Evolutionary conservation across 306 rosid species (phyloP).

Genomic region (Hippophae tibetana): DNA sequence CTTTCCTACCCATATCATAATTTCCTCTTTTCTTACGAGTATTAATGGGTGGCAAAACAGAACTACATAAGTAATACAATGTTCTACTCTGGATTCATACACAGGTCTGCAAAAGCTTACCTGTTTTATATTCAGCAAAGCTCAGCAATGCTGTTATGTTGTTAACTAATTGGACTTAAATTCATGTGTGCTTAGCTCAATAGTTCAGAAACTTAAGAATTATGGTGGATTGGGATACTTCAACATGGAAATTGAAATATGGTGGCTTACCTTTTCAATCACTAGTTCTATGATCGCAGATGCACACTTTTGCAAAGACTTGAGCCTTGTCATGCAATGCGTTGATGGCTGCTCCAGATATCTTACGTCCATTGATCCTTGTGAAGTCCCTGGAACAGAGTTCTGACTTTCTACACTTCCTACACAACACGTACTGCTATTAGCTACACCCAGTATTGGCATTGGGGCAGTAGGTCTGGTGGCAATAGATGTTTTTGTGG

Average conservation of each 20-base stretch:
- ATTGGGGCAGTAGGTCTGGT: conserved; percentile 61
- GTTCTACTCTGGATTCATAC: no score
- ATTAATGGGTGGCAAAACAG: no score
- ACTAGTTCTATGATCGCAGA: conserved; percentile 67
- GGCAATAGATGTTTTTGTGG: conserved; percentile 34
- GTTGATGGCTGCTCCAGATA: conserved; percentile 81
- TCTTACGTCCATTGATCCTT: conserved; percentile 64
- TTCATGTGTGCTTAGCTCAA: background rate
- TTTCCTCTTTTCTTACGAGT: no score
- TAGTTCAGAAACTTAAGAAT: background rate
- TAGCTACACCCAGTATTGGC: conserved; percentile 55
- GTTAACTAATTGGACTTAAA: no score
- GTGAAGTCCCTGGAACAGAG: conserved; percentile 83
- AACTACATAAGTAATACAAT: no score
- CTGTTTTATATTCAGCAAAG: no score
- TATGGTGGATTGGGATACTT: background rate
- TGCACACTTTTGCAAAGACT: conserved; percentile 78
- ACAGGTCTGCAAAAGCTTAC: no score
- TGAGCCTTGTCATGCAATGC: conserved; percentile 64
- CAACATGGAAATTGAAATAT: conserved; percentile 2
- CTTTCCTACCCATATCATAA: no score
- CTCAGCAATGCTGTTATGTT: no score
- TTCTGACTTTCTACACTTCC: conserved; percentile 89
- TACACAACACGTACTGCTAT: conserved; percentile 37
- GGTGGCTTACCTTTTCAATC: conserved; percentile 56